phyloP scores from a whole-genome alignment of 139 green algal species.

The Auxenochlorella pyrenoidosa region DNA sequence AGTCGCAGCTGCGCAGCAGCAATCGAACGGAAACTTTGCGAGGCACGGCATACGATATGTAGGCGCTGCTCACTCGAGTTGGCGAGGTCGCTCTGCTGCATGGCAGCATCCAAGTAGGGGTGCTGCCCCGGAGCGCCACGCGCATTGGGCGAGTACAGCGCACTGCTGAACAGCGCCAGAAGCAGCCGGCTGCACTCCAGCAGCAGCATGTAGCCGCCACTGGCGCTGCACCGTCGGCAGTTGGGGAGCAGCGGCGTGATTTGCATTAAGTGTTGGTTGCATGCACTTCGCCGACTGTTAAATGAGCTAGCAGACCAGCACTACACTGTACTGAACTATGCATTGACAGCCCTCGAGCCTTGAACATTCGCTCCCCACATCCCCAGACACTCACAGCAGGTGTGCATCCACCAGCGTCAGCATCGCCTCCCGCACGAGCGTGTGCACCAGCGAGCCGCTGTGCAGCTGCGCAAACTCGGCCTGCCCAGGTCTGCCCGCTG shows the following conservation, averaged over 20 bases:
- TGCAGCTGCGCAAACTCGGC: constrained; percentile 31
- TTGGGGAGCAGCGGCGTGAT: no score
- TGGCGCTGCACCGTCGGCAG: constrained; percentile 16
- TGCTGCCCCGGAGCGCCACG: constrained; percentile 13
- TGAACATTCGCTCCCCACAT: no score
- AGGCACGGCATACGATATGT: neutral
- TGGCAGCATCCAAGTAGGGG: constrained; percentile 2
- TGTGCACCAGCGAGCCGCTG: constrained; percentile 21
- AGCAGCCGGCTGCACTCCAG: constrained; percentile 29
- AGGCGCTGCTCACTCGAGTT: neutral
- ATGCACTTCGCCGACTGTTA: no score
- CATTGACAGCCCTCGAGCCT: constrained; percentile 42
- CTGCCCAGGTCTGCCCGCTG: neutral
- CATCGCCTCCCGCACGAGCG: constrained; percentile 11
- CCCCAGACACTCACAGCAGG: constrained; percentile 16
- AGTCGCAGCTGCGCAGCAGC: neutral
- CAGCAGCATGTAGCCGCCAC: constrained; percentile 14
- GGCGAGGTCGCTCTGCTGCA: constrained; percentile 17
- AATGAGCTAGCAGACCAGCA: no score
- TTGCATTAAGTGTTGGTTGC: no score
- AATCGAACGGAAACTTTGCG: neutral
- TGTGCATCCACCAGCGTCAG: neutral
- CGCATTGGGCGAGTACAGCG: neutral
- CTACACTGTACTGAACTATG: no score
- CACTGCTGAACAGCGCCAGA: constrained; percentile 22